phyloP scores from a whole-genome alignment of 2,329 filamentous ascomycete species.

The Xylaria sp. region DNA sequence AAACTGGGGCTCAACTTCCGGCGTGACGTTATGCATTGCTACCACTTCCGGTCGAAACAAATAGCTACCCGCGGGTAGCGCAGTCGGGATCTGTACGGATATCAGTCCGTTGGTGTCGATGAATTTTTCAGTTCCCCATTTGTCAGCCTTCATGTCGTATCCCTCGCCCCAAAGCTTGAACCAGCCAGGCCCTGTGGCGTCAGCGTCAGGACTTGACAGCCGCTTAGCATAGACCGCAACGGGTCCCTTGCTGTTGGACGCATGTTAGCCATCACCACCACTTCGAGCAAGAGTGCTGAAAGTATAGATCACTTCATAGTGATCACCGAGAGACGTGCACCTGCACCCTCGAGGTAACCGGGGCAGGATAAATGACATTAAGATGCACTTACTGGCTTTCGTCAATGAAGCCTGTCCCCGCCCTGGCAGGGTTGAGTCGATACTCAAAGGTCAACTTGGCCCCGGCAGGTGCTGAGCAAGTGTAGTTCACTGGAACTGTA shows the following conservation, averaged over 20 bases:
- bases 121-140: conserved; percentile 74
- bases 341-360: not conserved
- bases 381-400: conserved; percentile 39
- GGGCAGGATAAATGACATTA: too few species aligned
- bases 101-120: conserved; percentile 67
- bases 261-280: not conserved
- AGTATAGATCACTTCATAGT: not conserved
- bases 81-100: conserved; percentile 64
- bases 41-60: conserved; percentile 71
- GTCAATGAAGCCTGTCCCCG: conserved; percentile 61
- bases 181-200: conserved; percentile 68
- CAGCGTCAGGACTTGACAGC: conserved; percentile 53
- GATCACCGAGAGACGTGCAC: not conserved
- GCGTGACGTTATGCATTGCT: conserved; percentile 66
- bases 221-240: conserved; percentile 76
- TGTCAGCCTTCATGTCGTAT: conserved; percentile 57
- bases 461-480: conserved; percentile 55
- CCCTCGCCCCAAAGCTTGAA: conserved; percentile 77
- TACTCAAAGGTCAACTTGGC: conserved; percentile 70
- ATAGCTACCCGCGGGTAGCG: conserved; percentile 69
- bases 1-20: conserved; percentile 65
- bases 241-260: conserved; percentile 53
- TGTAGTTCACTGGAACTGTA: conserved; percentile 49
- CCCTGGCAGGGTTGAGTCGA: conserved; percentile 61
- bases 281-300: not conserved